Base-by-base conservation (phyloP, 352 stramenopile genomes). In the Pythium monospermum region DNA sequence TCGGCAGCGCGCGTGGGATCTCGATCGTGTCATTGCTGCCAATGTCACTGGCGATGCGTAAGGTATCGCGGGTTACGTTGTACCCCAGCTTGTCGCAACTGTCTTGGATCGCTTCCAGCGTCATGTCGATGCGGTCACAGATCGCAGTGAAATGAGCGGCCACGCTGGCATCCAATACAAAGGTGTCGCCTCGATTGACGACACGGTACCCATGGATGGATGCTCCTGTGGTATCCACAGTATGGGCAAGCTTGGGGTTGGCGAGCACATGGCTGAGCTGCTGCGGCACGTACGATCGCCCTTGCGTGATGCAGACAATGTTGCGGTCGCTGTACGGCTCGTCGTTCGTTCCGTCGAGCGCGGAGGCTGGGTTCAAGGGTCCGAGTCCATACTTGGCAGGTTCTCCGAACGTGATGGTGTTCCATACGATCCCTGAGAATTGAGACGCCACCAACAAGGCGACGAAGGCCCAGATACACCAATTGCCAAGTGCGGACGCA, bases 281-380 rank as follows among this genome's bases (percentile, higher is more conserved):
- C 12, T 71, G 56, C 1, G 75, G 65, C 11, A 59, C 44, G 49
- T 69, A 82, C 0, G 40, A 33, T 2, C 42, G 43, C 1, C 62
- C 64, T 11, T 66, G 47, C 2, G 51, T 30, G 2, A 66, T 46
- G 28, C 73, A 85, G 1, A 69, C 61, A 15, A 83, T 43, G 6
- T 54, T 56, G 1, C 71, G 69, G 43, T 82, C 73, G 4, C 58
- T 43, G 41, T 73, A 83, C 3, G 68, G 71, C 19, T 71, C 56
- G 31, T 85, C 74, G 43, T 77, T 85, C 0, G 37, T 40, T 1
- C 74, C 71, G 30, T 35, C 7, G 30, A 13, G 30, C 8, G 30
- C 30, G 30, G 30, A n/a, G n/a, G n/a, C n/a, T n/a, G 25, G 8
- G 22, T 44, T 48, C 1, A 27, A 1, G 0, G 50, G 50, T 11